A percentile compares a stretch with the other conserved stretches of the same genome.
Conservation (phyloP, 1,284 basidiomycete species). For the Cryptococcus sp. region DNA sequence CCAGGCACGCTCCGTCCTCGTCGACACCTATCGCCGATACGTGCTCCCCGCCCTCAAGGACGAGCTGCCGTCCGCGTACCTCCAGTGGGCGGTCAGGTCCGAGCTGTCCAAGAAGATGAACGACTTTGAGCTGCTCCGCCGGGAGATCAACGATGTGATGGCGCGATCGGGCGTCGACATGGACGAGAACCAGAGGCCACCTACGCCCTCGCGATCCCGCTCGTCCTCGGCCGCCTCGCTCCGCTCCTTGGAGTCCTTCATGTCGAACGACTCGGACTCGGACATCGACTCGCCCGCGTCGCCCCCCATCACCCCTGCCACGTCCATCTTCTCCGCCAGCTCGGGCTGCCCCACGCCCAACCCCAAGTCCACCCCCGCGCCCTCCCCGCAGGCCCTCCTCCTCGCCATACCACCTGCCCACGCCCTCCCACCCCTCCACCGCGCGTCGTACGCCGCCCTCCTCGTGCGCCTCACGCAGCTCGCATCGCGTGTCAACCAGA, state of each 20-base stretch:
- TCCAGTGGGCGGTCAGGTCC: conserved; percentile 42
- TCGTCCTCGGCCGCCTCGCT: conserved; percentile 19
- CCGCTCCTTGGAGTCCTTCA: neutral
- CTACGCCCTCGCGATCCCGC: conserved; percentile 7
- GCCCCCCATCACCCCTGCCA: conserved; percentile 33
- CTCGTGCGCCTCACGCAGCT: conserved; percentile 38
- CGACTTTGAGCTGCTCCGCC: conserved; percentile 33
- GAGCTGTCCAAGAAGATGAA: conserved; percentile 32
- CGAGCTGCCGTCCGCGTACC: conserved; percentile 40
- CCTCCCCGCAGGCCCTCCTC: conserved; percentile 35
- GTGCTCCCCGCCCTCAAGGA: conserved; percentile 57
- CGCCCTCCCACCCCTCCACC: conserved; percentile 29
- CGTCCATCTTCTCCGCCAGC: conserved; percentile 31
- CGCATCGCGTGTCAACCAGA: conserved; percentile 32
- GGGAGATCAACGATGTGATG: conserved; percentile 33
- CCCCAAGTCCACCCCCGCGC: neutral
- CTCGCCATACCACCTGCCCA: conserved; percentile 41
- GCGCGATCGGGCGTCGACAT: conserved; percentile 18
- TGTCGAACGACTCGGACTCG: conserved; percentile 18
- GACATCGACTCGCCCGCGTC: conserved; percentile 16
- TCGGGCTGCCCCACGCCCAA: conserved; percentile 17
- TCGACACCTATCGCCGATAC: conserved; percentile 69
- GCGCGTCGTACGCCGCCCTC: conserved; percentile 33
- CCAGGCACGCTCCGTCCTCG: conserved; percentile 67
- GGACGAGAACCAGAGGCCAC: conserved; percentile 1